These are phyloP conservation scores for Jatropha podagrica DNA, from an alignment of 441 rosid genomes.

Conservation along the genomic window DNA sequence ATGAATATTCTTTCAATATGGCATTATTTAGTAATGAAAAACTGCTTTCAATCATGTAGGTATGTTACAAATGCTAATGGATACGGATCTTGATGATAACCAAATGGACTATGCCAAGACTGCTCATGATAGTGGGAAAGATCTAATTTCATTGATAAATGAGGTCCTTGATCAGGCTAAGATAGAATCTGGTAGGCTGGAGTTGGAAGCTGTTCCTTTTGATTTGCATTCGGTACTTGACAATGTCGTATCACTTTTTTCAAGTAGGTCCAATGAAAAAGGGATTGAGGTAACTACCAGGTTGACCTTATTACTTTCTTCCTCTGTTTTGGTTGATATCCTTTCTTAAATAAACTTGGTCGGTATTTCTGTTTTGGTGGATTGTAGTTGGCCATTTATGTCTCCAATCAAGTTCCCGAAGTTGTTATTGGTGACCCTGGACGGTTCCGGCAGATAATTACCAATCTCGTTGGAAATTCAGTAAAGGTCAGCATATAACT, in stretches of 20 bases:
- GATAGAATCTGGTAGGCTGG: conserved; percentile 97
- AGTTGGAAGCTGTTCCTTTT: conserved; percentile 82
- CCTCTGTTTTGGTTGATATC: conserved; percentile 5
- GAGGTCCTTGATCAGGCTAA: conserved; percentile 98
- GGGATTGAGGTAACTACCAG: conserved; percentile 68
- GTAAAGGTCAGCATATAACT: conserved; percentile 53
- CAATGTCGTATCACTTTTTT: conserved; percentile 70
- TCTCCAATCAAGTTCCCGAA: conserved; percentile 76
- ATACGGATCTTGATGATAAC: conserved; percentile 72
- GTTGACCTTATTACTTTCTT: conserved; percentile 4
- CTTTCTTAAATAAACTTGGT: conserved; percentile 27
- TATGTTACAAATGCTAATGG: conserved; percentile 94
- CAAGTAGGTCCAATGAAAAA: conserved; percentile 70
- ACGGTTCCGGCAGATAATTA: conserved; percentile 85
- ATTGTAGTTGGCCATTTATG: conserved; percentile 82
- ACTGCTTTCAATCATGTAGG: conserved; percentile 44
- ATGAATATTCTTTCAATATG: conserved; percentile 12
- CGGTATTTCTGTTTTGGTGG: conserved; percentile 28
- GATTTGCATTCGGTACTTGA: conserved; percentile 76
- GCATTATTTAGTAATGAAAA: conserved; percentile 18
- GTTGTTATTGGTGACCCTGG: conserved; percentile 85
- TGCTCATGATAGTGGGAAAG: conserved; percentile 88
- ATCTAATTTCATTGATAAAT: conserved; percentile 76
- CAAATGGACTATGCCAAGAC: conserved; percentile 85
- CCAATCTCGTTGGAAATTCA: conserved; percentile 95